Percentiles rank a stretch among this genome's conserved stretches.
Conservation (phyloP, 768 basidiomycete genomes). For the Boletus subparvulus region DNA sequence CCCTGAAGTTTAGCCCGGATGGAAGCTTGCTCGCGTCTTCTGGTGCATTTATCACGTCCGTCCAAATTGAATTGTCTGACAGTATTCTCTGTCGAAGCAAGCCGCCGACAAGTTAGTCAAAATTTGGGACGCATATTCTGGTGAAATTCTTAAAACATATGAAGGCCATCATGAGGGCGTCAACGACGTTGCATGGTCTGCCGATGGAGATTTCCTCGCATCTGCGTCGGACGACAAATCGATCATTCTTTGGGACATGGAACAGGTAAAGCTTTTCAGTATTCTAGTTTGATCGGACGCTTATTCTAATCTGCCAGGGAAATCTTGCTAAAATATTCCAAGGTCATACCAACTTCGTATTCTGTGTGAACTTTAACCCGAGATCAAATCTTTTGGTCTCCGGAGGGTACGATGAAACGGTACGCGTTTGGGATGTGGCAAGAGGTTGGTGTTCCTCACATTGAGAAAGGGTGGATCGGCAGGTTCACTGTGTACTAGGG, state of each 20-base stretch:
- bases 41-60: slow-evolving; percentile 50
- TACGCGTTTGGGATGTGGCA: slow-evolving; percentile 95
- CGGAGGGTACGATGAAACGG: slow-evolving; percentile 94
- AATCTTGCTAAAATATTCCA: slow-evolving; percentile 62
- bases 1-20: slow-evolving; percentile 86
- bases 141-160: slow-evolving; percentile 70
- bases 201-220: slow-evolving; percentile 78
- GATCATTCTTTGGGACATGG: slow-evolving; percentile 80
- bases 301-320: slow-evolving; percentile 40
- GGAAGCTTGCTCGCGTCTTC: slow-evolving; percentile 79
- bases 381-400: slow-evolving; percentile 88
- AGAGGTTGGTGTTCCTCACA: slow-evolving; percentile 51
- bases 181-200: slow-evolving; percentile 89
- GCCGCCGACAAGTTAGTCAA: slow-evolving; percentile 84
- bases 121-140: slow-evolving; percentile 73
- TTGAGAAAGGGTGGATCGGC: background rate
- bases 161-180: slow-evolving; percentile 79
- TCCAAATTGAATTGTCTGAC: slow-evolving; percentile 11
- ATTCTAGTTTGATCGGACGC: background rate
- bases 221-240: slow-evolving; percentile 94
- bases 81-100: slow-evolving; percentile 45
- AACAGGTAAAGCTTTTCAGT: slow-evolving; percentile 44
- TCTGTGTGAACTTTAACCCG: slow-evolving; percentile 91
- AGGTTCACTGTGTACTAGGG: slow-evolving; percentile 43
- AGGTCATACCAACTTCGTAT: slow-evolving; percentile 93